Evolutionary conservation across 2,329 filamentous ascomycete species (phyloP), one percentile per base, ranked within the genome.

Genomic region (Fusarium pseudocircinatum): DNA sequence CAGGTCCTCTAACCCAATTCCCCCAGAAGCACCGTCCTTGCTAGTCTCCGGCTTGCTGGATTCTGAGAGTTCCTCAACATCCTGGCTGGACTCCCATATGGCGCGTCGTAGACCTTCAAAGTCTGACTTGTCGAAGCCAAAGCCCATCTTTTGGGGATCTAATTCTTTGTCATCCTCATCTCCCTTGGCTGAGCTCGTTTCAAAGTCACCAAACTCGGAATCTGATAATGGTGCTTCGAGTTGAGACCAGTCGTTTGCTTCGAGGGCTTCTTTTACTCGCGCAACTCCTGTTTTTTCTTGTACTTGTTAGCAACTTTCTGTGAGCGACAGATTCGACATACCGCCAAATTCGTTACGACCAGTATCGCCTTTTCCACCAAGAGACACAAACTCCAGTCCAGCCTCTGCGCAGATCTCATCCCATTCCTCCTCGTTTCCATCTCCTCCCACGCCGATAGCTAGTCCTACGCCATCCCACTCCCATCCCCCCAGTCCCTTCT

Each of bases 391-490:
- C 83, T 93, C 91, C 73, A 92, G 81, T 4, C 89, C 88, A 40
- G 79, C 84, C 63, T 87, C 87, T 8, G 85, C 85, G 75, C 88
- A 90, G 28, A 86, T 74, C 62, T 90, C 89, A 73, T 92, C 90
- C 90, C 89, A 92, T 69, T 87, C 86, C 34, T 90, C 88, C 18
- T 87, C 81, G 42, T 85, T 84, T 1, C 79, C 75, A 49, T 82
- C 83, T 28, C 84, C 83, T 28, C 84, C 86, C 36, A 92, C 85
- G 1, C 87, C 89, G 2, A 93, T 82, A 4, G 87, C 91, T 18
- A 93, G 75, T 22, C 85, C 84, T 0, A 92, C 89, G 2, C 91
- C 91, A 63, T 92, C 91, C 91, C 91, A 93, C 5, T 84, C 83
- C 84, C 86, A 89, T 13, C 89, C 89, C 7, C 89, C 90, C 5